These are phyloP conservation scores for Tricholoma furcatifolium DNA, from an alignment of 768 basidiomycete genomes.

Conservation along the genomic window DNA sequence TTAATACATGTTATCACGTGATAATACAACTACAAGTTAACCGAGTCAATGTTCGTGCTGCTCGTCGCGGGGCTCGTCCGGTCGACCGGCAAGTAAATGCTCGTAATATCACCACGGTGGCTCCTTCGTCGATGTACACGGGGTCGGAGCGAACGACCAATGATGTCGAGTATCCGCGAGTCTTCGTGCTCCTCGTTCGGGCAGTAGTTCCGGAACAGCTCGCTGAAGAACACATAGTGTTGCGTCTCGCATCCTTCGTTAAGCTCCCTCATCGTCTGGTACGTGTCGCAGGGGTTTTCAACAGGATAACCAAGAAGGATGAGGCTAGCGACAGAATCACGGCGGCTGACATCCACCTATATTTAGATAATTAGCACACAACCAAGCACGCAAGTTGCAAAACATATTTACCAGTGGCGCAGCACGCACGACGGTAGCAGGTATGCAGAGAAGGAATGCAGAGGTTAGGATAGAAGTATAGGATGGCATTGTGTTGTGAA, in stretches of 20 bases:
- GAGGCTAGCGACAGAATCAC: background rate
- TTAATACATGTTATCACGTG: background rate
- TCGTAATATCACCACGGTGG: background rate
- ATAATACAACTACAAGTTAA: background rate
- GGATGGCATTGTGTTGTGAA: conserved; percentile 8
- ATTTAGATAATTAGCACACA: background rate
- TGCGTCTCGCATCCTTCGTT: conserved; percentile 10
- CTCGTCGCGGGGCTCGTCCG: background rate
- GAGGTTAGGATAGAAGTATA: conserved; percentile 11
- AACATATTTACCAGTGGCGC: conserved; percentile 16
- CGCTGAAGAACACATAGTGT: background rate
- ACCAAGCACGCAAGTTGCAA: background rate
- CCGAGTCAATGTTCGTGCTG: background rate
- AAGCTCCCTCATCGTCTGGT: background rate
- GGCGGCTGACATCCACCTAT: background rate
- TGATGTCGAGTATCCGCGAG: background rate
- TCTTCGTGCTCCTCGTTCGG: background rate
- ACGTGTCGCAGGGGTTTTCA: conserved; percentile 11
- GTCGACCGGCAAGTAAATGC: too few species aligned
- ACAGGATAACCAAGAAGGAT: conserved; percentile 4
- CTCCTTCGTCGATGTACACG: background rate
- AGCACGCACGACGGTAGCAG: conserved; percentile 12
- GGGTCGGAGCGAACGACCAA: background rate
- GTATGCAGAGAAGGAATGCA: conserved; percentile 14
- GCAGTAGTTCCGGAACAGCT: background rate